A percentile compares a stretch with the other conserved stretches of the same genome.
These are phyloP conservation scores for Collybia mongolica DNA, from an alignment of 768 basidiomycete species.

Conservation along the genomic window DNA sequence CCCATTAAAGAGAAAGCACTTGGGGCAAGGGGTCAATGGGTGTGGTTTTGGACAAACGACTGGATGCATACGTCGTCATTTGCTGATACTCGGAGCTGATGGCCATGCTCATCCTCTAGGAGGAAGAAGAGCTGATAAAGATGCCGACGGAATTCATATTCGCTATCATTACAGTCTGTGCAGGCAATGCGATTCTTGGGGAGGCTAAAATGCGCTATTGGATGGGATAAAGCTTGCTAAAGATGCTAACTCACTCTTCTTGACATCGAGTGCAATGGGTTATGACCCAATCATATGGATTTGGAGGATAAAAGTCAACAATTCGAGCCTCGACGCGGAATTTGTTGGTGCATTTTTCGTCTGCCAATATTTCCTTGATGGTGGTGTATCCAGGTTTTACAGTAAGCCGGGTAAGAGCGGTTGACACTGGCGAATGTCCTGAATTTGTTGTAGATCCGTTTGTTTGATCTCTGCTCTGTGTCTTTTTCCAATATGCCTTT, in stretches of 20 bases:
- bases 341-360: slow-evolving; percentile 29
- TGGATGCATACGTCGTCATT: slow-evolving; percentile 34
- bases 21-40: neutral
- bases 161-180: slow-evolving; percentile 50
- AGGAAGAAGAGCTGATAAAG: slow-evolving; percentile 48
- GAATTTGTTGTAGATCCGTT: no score
- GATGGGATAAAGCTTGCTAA: neutral
- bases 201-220: slow-evolving; percentile 33
- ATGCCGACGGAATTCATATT: slow-evolving; percentile 46
- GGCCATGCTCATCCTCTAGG: slow-evolving; percentile 48
- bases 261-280: slow-evolving; percentile 54
- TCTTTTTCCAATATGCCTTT: slow-evolving; percentile 25
- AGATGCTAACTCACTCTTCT: slow-evolving; percentile 35
- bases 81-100: slow-evolving; percentile 44
- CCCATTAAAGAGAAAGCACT: slow-evolving; percentile 46
- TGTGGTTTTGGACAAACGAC: neutral
- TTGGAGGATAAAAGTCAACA: slow-evolving; percentile 54
- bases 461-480: no score
- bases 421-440: neutral
- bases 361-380: slow-evolving; percentile 34
- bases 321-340: slow-evolving; percentile 48
- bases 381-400: slow-evolving; percentile 9
- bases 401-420: neutral
- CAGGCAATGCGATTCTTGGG: slow-evolving; percentile 42
- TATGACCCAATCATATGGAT: slow-evolving; percentile 44